These are phyloP conservation scores for Suillus tomentosus DNA, from an alignment of 768 basidiomycete genomes.

Conservation along the genomic window DNA sequence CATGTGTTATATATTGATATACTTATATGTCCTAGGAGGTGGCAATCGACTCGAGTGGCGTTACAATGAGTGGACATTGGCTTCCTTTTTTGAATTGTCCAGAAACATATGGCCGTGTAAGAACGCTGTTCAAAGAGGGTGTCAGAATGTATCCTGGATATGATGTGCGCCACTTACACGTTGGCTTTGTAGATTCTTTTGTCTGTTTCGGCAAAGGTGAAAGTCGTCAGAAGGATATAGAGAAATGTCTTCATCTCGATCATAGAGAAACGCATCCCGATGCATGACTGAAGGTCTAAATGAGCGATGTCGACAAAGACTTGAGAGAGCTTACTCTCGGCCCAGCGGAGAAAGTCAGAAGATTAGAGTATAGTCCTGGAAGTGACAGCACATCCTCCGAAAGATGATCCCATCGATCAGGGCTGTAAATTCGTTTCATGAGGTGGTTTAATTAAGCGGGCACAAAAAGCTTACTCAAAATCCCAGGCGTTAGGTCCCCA, in stretches of 20 bases:
- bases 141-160: conserved; percentile 5
- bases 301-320: conserved; percentile 1
- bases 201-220: conserved; percentile 56
- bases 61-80: conserved; percentile 61
- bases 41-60: conserved; percentile 13
- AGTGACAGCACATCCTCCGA: conserved; percentile 66
- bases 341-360: conserved; percentile 77
- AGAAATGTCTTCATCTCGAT: conserved; percentile 83
- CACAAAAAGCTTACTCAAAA: conserved; percentile 58
- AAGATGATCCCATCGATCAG: conserved; percentile 79
- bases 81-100: conserved; percentile 59
- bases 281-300: conserved; percentile 61
- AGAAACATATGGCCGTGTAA: conserved; percentile 64
- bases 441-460: neutral
- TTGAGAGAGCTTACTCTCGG: conserved; percentile 59
- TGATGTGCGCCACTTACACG: conserved; percentile 46
- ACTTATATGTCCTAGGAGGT: neutral
- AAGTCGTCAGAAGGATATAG: conserved; percentile 68
- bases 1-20: neutral
- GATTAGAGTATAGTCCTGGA: conserved; percentile 73
- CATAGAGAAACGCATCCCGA: conserved; percentile 79
- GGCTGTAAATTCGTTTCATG: conserved; percentile 42
- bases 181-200: conserved; percentile 59
- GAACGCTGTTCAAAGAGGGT: conserved; percentile 42
- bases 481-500: conserved; percentile 86